Evolutionary conservation across 1,284 basidiomycete species (phyloP), one percentile per base, ranked within the genome.

Genomic region (Takashimella tepidaria): DNA sequence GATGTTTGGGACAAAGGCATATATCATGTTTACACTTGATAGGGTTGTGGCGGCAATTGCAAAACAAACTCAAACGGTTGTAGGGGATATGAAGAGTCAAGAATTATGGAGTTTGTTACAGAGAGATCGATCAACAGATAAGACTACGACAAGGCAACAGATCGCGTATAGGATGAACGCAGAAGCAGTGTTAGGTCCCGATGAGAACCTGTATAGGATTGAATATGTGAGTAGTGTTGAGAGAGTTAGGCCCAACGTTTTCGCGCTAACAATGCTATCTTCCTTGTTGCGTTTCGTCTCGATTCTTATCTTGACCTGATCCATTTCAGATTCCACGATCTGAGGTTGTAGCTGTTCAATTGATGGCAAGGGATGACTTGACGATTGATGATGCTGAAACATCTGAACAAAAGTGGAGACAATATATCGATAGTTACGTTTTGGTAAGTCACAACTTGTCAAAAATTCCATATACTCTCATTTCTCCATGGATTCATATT

Each of bases 1-100:
- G 83, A 93, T 98, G 82, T 98, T 95, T 78, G 90, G 92, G 27
- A 93, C 86, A 61, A 88, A 92, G 80, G 92, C 92, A 64, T 95
- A 89, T 73, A 86, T 87, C 67, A 83, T 89, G 67, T 96, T 95
- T 70, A 96, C 92, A 0, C 77, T 96, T n/a, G 92, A 97, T 77
- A 92, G 95, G 73, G 80, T 95, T 47, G 83, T 95, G 51, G 87
- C 87, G 2, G 82, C 83, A n/a, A 82, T 91, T 64, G 86, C 91
- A 76, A 96, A 89, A 73, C 92, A 88, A 79, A 83, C 87, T 2
- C 91, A 96, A 74, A 79, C 82, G 26, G 80, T 92, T 50, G 79
- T 93, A 27, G 77, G 82, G 2, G 95, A 98, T 66, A 70, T 80
- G 24, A 89, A 87, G 71, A 89, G 86, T 66, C 88, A 92, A 62